A percentile compares a stretch with the other conserved stretches of the same genome.
These are phyloP conservation scores for Kwoniella shivajii DNA, from an alignment of 1,284 basidiomycete species.

Conservation along the genomic window DNA sequence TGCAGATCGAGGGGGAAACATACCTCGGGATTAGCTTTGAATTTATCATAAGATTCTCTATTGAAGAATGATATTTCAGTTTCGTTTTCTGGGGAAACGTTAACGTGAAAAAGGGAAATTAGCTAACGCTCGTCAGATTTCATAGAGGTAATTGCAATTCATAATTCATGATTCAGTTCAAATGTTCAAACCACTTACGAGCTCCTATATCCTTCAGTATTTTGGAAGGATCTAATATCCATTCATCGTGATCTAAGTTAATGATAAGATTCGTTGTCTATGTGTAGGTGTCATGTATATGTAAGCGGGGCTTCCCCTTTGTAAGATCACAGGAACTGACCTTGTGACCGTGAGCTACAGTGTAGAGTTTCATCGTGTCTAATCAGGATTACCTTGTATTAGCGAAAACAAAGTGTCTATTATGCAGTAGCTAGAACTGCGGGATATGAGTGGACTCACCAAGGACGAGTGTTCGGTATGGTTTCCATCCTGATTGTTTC, in stretches of 20 bases:
- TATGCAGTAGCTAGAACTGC: not conserved
- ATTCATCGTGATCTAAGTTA: constrained; percentile 90
- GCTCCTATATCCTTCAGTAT: constrained; percentile 70
- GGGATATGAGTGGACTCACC: constrained; percentile 1
- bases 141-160: not conserved
- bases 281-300: too few species aligned
- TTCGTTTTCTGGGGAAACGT: constrained; percentile 73
- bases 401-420: too few species aligned
- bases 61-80: constrained; percentile 91
- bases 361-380: constrained; percentile 95
- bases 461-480: constrained; percentile 70
- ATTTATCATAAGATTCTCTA: constrained; percentile 70
- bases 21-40: constrained; percentile 80
- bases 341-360: constrained; percentile 91
- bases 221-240: constrained; percentile 73
- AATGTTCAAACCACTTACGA: constrained; percentile 69
- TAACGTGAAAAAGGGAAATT: not conserved
- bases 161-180: too few species aligned
- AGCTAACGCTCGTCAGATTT: not conserved
- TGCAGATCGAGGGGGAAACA: not conserved
- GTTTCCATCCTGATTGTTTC: constrained; percentile 78
- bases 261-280: constrained; percentile 93
- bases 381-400: constrained; percentile 1
- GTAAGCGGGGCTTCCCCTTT: too few species aligned
- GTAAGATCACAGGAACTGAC: constrained; percentile 50